These are phyloP conservation scores for Selenicereus undatus DNA, from an alignment of 148 eudicot species.

Conservation along the genomic window DNA sequence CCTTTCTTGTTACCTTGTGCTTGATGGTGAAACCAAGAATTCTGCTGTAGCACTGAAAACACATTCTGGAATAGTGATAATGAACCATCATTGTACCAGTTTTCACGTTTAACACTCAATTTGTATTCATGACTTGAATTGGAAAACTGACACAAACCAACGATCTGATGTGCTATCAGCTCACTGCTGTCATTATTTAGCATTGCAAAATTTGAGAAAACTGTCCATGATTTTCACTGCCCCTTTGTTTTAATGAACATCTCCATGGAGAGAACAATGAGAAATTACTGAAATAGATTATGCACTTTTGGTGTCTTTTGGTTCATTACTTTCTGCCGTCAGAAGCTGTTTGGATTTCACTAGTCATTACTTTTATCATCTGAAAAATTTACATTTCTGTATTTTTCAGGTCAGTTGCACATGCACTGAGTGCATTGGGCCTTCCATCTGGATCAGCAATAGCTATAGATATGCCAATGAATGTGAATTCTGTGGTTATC, in stretches of 20 bases:
- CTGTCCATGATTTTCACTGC: background rate
- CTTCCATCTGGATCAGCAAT: constrained; percentile 82
- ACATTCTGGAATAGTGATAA: background rate
- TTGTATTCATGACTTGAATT: background rate
- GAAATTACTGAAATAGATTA: background rate
- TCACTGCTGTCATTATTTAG: too few species aligned
- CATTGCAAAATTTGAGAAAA: background rate
- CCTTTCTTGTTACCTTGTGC: background rate
- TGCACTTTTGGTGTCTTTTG: background rate
- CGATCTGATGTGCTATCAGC: too few species aligned
- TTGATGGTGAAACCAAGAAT: background rate
- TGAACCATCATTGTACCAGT: background rate
- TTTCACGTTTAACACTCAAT: background rate
- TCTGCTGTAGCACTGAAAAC: background rate
- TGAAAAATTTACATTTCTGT: constrained; percentile 5
- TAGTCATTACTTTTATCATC: background rate
- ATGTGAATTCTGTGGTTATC: constrained; percentile 78
- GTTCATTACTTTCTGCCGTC: background rate
- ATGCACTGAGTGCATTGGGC: constrained; percentile 66
- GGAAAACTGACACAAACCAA: background rate
- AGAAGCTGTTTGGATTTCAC: background rate
- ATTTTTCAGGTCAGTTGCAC: constrained; percentile 65
- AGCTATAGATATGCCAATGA: constrained; percentile 99
- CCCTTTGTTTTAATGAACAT: background rate
- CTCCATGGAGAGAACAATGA: background rate